Conservation (phyloP, 1,284 basidiomycete genomes). For the Austropuccinia psidii region DNA sequence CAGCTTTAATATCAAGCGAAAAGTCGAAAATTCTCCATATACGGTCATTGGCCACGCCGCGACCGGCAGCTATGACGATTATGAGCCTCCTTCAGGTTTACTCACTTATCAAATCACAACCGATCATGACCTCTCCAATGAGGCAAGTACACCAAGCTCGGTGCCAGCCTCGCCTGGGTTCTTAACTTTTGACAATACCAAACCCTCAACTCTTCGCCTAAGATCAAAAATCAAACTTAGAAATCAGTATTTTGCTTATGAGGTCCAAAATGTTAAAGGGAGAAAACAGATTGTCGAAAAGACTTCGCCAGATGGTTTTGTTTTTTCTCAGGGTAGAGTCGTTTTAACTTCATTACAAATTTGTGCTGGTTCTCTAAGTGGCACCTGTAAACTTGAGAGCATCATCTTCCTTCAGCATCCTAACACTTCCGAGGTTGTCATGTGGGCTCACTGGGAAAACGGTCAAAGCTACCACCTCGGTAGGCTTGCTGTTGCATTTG, state of each 20-base stretch:
- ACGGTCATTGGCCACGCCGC: background rate
- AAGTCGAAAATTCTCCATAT: background rate
- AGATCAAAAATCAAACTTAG: slow-evolving; percentile 10
- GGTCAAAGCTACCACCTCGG: background rate
- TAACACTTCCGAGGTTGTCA: background rate
- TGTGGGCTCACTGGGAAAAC: slow-evolving; percentile 29
- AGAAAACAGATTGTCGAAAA: slow-evolving; percentile 11
- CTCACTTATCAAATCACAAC: slow-evolving; percentile 3
- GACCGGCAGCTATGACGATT: background rate
- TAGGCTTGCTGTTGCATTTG: slow-evolving; percentile 5
- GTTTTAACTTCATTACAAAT: slow-evolving; percentile 8
- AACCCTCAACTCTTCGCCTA: background rate
- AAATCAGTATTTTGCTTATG: background rate
- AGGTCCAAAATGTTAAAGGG: background rate
- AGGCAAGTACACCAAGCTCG: background rate
- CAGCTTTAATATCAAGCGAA: background rate
- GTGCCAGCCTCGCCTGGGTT: background rate
- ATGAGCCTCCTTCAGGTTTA: background rate
- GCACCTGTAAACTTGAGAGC: slow-evolving; percentile 14
- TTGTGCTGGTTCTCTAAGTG: background rate
- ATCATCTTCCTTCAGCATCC: slow-evolving; percentile 9
- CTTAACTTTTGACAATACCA: slow-evolving; percentile 1
- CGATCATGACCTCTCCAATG: background rate
- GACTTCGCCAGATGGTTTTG: slow-evolving; percentile 10
- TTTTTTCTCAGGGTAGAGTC: background rate